These are phyloP conservation scores for Erythrophleum fordii DNA, from an alignment of 306 rosid genomes.

Conservation along the genomic window DNA sequence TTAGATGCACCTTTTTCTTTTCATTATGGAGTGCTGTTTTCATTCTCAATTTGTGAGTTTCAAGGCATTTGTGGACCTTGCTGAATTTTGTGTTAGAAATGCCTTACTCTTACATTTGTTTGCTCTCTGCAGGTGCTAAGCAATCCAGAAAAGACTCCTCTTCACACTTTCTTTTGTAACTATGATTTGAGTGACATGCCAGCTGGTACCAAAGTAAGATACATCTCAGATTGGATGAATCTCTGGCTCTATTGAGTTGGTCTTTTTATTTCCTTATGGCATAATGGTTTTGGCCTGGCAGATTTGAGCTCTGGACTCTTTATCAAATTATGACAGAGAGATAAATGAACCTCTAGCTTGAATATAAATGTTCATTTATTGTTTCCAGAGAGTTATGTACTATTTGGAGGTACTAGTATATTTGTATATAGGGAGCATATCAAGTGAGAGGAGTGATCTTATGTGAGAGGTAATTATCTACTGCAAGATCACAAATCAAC, in stretches of 20 bases:
- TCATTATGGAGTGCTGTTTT: neutral
- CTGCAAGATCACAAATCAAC: too few relatives aligned
- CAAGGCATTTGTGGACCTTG: slow-evolving; percentile 6
- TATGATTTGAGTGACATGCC: slow-evolving; percentile 98
- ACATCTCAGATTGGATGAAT: neutral
- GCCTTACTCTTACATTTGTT: slow-evolving; percentile 20
- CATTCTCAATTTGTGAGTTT: neutral
- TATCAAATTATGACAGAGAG: neutral
- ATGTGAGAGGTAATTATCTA: too few relatives aligned
- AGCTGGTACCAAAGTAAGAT: slow-evolving; percentile 90
- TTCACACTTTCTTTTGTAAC: slow-evolving; percentile 98
- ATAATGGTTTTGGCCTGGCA: neutral
- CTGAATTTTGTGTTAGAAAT: neutral
- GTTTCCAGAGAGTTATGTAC: too few relatives aligned
- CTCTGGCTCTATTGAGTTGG: neutral
- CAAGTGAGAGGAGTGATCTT: too few relatives aligned
- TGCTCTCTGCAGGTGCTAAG: slow-evolving; percentile 80
- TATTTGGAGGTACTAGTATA: neutral
- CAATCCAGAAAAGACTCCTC: slow-evolving; percentile 98
- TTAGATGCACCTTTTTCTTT: neutral
- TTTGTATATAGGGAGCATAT: neutral
- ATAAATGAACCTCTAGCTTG: neutral
- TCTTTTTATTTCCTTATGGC: slow-evolving; percentile 21
- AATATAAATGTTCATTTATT: neutral
- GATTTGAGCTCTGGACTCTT: slow-evolving; percentile 25